phyloP scores from a whole-genome alignment of 495 filamentous ascomycete genomes.

The Venustampulla echinocandica region DNA sequence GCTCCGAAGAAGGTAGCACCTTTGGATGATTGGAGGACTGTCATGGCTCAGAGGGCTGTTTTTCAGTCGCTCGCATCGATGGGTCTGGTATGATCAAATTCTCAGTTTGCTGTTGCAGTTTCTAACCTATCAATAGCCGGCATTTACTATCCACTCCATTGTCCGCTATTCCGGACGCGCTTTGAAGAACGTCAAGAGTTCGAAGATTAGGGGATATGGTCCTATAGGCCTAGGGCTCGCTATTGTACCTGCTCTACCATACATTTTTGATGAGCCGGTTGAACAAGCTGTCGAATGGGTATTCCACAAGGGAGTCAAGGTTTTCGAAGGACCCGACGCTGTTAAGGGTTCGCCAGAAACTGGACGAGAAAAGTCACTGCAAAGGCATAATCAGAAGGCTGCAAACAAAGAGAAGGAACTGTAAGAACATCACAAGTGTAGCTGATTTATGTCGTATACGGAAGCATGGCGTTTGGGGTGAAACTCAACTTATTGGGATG shows the following conservation, averaged over 20 bases:
- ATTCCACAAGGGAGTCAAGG: conserved; percentile 70
- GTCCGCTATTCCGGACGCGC: conserved; percentile 79
- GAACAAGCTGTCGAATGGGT: conserved; percentile 82
- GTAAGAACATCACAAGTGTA: conserved; percentile 12
- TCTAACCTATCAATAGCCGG: conserved; percentile 38
- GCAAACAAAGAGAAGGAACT: conserved; percentile 46
- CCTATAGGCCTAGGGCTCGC: conserved; percentile 87
- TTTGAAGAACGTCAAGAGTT: conserved; percentile 70
- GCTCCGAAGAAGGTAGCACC: conserved; percentile 54
- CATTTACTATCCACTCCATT: conserved; percentile 89
- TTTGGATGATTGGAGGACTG: conserved; percentile 80
- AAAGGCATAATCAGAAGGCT: conserved; percentile 31
- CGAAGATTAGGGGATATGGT: conserved; percentile 66
- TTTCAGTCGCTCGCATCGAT: conserved; percentile 90
- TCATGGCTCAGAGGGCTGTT: conserved; percentile 82
- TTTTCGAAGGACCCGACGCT: conserved; percentile 51
- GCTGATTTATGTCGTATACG: background rate
- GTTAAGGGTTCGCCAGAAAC: conserved; percentile 43
- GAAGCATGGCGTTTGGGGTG: background rate
- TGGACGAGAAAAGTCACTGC: conserved; percentile 48
- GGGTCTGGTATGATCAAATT: conserved; percentile 50
- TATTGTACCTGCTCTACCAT: conserved; percentile 82
- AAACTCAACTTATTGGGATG: conserved; percentile 1
- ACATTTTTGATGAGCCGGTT: conserved; percentile 86
- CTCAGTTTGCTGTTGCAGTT: background rate